Percentiles rank a stretch among this genome's conserved stretches.
Conservation (phyloP, 1,284 basidiomycete genomes). For the Leccinum griseonigrum region DNA sequence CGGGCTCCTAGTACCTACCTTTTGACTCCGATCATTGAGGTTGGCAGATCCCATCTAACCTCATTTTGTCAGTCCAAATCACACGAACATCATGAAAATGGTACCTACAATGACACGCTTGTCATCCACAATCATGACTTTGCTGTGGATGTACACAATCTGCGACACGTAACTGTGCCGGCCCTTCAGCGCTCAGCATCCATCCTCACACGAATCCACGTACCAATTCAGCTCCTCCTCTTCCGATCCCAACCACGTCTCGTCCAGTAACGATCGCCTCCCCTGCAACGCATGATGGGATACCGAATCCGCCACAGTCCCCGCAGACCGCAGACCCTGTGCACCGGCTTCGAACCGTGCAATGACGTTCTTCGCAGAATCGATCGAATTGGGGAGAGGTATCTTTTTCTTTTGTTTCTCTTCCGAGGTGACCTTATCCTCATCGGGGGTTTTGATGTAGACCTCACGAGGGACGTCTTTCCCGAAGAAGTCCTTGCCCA, state of each 20-base stretch:
- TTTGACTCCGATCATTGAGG: constrained; percentile 84
- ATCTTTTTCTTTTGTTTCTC: constrained; percentile 60
- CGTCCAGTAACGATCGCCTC: constrained; percentile 57
- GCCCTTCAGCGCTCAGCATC: constrained; percentile 1
- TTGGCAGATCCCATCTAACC: constrained; percentile 84
- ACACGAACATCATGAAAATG: not conserved
- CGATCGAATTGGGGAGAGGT: constrained; percentile 60
- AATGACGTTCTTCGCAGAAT: constrained; percentile 66
- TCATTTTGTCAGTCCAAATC: constrained; percentile 1
- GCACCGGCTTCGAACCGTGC: constrained; percentile 66
- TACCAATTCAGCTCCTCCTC: constrained; percentile 80
- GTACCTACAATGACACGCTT: constrained; percentile 74
- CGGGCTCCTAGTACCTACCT: constrained; percentile 36
- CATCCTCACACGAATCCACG: constrained; percentile 31
- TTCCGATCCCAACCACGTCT: constrained; percentile 79
- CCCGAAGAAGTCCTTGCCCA: constrained; percentile 49
- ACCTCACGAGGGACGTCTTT: constrained; percentile 49
- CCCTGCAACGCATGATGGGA: constrained; percentile 75
- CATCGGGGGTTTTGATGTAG: constrained; percentile 47
- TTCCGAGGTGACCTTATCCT: constrained; percentile 43
- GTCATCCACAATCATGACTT: constrained; percentile 94
- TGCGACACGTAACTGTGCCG: constrained; percentile 72
- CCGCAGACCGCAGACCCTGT: constrained; percentile 50
- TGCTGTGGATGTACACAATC: constrained; percentile 77
- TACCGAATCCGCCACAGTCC: constrained; percentile 69